Percentiles rank a stretch among this genome's conserved stretches.
These are phyloP conservation scores for Trametes cingulata DNA, from an alignment of 768 basidiomycete species.

Conservation along the genomic window DNA sequence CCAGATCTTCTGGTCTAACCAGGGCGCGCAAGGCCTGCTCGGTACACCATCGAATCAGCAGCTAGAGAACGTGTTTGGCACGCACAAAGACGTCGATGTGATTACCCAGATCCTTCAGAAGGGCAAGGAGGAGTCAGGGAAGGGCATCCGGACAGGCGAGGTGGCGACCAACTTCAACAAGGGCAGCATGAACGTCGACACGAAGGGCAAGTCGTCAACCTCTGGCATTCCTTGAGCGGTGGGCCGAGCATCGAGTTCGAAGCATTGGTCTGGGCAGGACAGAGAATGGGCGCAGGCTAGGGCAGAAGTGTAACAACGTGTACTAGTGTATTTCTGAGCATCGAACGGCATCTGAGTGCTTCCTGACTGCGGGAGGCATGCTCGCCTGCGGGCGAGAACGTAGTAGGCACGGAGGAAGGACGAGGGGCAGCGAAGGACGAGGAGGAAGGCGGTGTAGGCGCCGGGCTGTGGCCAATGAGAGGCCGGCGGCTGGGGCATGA, in stretches of 20 bases:
- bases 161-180: constrained; percentile 29
- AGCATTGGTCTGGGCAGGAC: background rate
- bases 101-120: constrained; percentile 58
- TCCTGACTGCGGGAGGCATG: background rate
- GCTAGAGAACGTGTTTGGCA: constrained; percentile 71
- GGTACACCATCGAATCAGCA: constrained; percentile 80
- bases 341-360: background rate
- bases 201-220: constrained; percentile 38
- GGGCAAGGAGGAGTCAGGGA: constrained; percentile 58
- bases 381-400: background rate
- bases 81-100: constrained; percentile 65
- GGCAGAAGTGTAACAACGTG: constrained; percentile 12
- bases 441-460: background rate
- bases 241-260: background rate
- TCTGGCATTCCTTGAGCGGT: constrained; percentile 8
- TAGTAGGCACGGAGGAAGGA: too few relatives aligned
- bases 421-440: too few relatives aligned
- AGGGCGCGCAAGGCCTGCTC: constrained; percentile 78
- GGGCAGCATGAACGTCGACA: constrained; percentile 42
- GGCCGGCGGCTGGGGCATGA: background rate
- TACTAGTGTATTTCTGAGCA: background rate
- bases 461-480: constrained; percentile 3
- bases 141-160: constrained; percentile 40
- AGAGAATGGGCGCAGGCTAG: background rate
- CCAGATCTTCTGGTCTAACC: constrained; percentile 64